Conservation (phyloP, 2,329 filamentous ascomycete species). For the Xylaria sp. region DNA sequence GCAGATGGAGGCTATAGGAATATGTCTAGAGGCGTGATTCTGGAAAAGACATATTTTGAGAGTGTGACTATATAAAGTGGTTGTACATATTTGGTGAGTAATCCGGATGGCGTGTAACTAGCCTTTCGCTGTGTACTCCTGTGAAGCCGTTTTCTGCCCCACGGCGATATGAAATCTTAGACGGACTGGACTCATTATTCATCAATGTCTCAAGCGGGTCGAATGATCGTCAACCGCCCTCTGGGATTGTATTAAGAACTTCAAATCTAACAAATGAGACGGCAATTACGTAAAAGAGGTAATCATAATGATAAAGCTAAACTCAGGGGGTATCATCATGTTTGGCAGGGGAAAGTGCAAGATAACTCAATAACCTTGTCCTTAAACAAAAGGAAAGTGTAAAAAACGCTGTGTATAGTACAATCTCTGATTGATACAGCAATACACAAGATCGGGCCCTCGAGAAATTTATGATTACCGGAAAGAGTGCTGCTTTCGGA, state of each 20-base stretch:
- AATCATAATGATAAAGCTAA: constrained; percentile 7
- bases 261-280: not conserved
- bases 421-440: not conserved
- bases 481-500: not conserved
- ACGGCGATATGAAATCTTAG: not conserved
- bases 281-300: constrained; percentile 3
- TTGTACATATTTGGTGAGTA: constrained; percentile 11
- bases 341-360: not conserved
- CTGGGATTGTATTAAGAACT: constrained; percentile 1
- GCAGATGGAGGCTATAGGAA: not conserved
- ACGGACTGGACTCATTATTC: constrained; percentile 3
- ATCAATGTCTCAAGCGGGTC: not conserved
- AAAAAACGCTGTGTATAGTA: constrained; percentile 9
- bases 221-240: not conserved
- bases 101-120: not conserved
- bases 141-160: not conserved
- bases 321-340: constrained; percentile 25
- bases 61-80: not conserved
- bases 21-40: not conserved
- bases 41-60: not conserved
- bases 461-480: not conserved
- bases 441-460: not conserved
- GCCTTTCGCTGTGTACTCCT: not conserved
- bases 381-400: constrained; percentile 6
- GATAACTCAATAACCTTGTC: not conserved